Evolutionary conservation across 768 basidiomycete species (phyloP).

Genomic region (Goffeauzyma gilvescens): DNA sequence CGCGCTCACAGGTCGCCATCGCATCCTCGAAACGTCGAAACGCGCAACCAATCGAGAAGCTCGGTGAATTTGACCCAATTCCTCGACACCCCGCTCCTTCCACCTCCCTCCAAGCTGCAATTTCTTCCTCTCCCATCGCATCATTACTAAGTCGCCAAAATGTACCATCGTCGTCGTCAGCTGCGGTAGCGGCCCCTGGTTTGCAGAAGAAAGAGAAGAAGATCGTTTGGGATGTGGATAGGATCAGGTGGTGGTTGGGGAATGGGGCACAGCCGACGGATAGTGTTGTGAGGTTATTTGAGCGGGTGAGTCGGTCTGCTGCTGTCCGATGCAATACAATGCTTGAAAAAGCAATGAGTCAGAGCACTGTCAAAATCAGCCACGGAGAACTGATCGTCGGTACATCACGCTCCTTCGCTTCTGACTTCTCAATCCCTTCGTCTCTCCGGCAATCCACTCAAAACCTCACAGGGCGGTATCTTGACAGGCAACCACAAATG

Average conservation of each 20-base stretch:
- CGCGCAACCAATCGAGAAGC: conserved; percentile 65
- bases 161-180: neutral
- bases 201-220: conserved; percentile 39
- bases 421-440: neutral
- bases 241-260: conserved; percentile 74
- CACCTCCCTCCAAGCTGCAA: conserved; percentile 4
- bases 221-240: conserved; percentile 73
- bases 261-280: conserved; percentile 68
- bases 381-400: too few species aligned
- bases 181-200: neutral
- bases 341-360: too few species aligned
- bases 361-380: too few species aligned
- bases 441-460: too few species aligned
- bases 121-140: neutral
- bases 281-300: conserved; percentile 54
- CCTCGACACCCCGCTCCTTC: conserved; percentile 14
- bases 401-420: neutral
- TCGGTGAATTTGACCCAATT: conserved; percentile 66
- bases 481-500: conserved; percentile 10
- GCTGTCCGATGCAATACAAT: too few species aligned
- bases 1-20: conserved; percentile 41
- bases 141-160: neutral
- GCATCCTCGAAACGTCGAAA: conserved; percentile 53
- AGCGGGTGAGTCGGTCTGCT: conserved; percentile 54
- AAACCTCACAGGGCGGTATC: conserved; percentile 7